Conservation (phyloP, 257 asterid species). For the Solanum clarkiae region DNA sequence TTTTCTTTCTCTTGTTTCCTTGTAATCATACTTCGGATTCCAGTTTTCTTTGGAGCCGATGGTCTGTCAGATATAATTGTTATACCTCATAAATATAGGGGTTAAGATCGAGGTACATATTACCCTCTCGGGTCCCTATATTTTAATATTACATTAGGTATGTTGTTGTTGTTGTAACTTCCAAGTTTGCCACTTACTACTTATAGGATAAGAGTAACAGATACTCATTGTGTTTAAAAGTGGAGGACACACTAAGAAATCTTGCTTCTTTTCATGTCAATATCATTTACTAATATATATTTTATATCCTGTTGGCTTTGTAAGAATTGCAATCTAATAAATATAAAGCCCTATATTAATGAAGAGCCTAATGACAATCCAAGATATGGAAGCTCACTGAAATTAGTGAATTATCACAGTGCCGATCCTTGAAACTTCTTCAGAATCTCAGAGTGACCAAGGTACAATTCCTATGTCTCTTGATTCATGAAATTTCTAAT, state of each 20-base stretch:
- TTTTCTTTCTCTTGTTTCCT: background rate
- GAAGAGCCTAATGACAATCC: constrained; percentile 61
- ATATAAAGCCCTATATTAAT: constrained; percentile 57
- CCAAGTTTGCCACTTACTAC: background rate
- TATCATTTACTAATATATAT: background rate
- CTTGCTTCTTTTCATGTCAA: background rate
- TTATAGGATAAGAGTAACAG: background rate
- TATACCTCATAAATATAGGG: background rate
- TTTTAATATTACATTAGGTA: background rate
- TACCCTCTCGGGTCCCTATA: accelerated
- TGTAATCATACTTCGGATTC: background rate
- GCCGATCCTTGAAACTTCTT: constrained; percentile 73
- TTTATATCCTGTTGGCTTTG: background rate
- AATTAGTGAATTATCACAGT: constrained; percentile 67
- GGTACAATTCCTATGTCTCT: constrained; percentile 20
- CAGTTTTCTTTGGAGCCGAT: background rate
- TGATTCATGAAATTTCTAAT: background rate
- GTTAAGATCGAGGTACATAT: background rate
- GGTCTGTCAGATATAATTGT: background rate
- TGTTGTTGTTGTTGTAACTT: background rate
- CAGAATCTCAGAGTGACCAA: constrained; percentile 57
- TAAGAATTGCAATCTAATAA: constrained; percentile 56
- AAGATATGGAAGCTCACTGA: constrained; percentile 76
- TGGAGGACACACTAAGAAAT: background rate
- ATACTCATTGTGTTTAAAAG: background rate